These are phyloP conservation scores for Croton laevigatus DNA, from an alignment of 441 rosid species.

Conservation along the genomic window DNA sequence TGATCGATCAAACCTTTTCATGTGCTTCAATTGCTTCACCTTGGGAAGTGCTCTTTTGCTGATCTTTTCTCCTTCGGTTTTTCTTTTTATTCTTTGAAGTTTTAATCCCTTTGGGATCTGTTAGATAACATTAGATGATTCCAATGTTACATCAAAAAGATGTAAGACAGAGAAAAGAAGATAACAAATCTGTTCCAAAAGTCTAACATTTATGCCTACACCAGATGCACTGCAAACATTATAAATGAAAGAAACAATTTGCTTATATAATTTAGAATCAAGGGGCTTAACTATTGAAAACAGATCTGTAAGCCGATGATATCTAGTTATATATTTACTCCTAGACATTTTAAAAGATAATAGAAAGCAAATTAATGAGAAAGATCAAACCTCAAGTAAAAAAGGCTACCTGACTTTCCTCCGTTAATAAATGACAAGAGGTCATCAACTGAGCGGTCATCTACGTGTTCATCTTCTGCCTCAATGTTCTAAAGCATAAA, in stretches of 20 bases:
- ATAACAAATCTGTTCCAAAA: background rate
- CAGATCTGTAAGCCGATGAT: too few relatives aligned
- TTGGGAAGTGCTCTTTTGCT: slow-evolving; percentile 37
- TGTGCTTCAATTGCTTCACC: slow-evolving; percentile 35
- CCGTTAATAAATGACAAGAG: slow-evolving; percentile 86
- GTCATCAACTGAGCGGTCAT: slow-evolving; percentile 92
- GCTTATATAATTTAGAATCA: too few relatives aligned
- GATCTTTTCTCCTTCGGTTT: slow-evolving; percentile 68
- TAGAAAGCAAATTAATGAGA: slow-evolving; percentile 1
- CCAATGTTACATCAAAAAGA: too few relatives aligned
- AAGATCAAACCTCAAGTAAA: slow-evolving; percentile 19
- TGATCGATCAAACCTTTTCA: slow-evolving; percentile 33
- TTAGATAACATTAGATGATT: slow-evolving; percentile 15
- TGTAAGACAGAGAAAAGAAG: background rate
- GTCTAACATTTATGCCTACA: too few relatives aligned
- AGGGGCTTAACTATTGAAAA: too few relatives aligned
- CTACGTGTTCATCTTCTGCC: slow-evolving; percentile 71
- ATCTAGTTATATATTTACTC: too few relatives aligned
- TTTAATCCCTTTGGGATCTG: slow-evolving; percentile 72
- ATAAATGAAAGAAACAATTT: too few relatives aligned
- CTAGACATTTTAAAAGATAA: too few relatives aligned
- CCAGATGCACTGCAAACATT: too few relatives aligned
- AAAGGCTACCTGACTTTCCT: background rate
- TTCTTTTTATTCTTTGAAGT: slow-evolving; percentile 74
- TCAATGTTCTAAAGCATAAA: slow-evolving; percentile 45